phyloP scores from a whole-genome alignment of 2,329 filamentous ascomycete species.

The Penicillium hordei region DNA sequence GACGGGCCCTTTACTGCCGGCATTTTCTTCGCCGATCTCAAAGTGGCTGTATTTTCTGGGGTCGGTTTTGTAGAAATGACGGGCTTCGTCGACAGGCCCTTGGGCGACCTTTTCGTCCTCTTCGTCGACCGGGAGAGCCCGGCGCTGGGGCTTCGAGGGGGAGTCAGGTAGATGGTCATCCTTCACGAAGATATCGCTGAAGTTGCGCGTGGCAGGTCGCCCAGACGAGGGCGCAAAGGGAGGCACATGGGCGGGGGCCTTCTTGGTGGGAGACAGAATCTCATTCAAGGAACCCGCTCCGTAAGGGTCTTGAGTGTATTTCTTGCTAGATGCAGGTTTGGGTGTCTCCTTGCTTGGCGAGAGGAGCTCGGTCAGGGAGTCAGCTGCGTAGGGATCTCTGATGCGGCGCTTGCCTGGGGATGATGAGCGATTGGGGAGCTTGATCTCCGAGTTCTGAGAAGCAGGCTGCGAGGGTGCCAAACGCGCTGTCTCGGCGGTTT shows the following conservation, averaged over 20 bases:
- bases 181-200: constrained; percentile 67
- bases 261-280: constrained; percentile 60
- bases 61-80: constrained; percentile 59
- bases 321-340: constrained; percentile 30
- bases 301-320: constrained; percentile 38
- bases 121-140: neutral
- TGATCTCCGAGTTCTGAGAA: constrained; percentile 18
- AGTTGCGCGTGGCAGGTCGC: constrained; percentile 68
- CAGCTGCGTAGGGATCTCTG: constrained; percentile 45
- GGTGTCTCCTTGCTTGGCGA: constrained; percentile 56
- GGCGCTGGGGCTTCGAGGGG: constrained; percentile 28
- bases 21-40: constrained; percentile 30
- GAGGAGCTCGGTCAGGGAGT: constrained; percentile 69
- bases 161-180: constrained; percentile 39
- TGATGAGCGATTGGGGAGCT: constrained; percentile 15
- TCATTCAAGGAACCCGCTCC: constrained; percentile 62
- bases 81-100: constrained; percentile 31
- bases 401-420: constrained; percentile 45
- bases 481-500: constrained; percentile 46
- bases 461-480: constrained; percentile 20
- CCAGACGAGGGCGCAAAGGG: constrained; percentile 62
- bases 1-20: neutral
- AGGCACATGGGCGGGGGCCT: constrained; percentile 54
- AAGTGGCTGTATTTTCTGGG: constrained; percentile 76
- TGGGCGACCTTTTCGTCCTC: neutral